Base-by-base conservation (phyloP, 1,284 basidiomycete genomes). In the Afroboletus lepidellus region DNA sequence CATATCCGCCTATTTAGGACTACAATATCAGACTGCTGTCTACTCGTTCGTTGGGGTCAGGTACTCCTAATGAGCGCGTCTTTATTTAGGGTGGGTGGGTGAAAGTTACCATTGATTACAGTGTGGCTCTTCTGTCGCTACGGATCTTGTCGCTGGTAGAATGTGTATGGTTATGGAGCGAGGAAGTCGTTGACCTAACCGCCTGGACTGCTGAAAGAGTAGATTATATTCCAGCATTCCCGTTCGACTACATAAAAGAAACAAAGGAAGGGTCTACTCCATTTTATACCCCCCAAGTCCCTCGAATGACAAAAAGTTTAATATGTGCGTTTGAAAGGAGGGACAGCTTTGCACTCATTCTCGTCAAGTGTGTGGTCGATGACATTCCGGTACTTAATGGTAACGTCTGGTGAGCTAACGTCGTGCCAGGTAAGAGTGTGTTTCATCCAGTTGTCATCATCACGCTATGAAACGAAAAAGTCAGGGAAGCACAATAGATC, bases 371-470 rank as follows among this genome's bases (percentile, higher is more conserved):
- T 99, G 45, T 73, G 83, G 63, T 70, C 77, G 64, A 93, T 94
- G 55, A 99, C 97, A 25, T 70, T 70, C 59, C 97, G 91, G 77
- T 98, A 99, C 65, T 83, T 82, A 69, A 99, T 84, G 48, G 89
- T 87, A 57, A 98, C 94, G 54, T 94, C 85, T 20, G 94, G 92
- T 58, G 74, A 78, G 63, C 77, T 69, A 65, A 77, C 65, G 71
- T 96, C 85, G 50, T 73, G 92, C 84, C 90, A 93, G 18, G 90
- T 90, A 46, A 97, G 80, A 4, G 91, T 92, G 76, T 94, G 91
- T 74, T 92, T 95, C 92, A 95, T 95, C 94, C 94, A 97, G 36
- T 83, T 79, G 44, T 85, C 80, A 62, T 98, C 94, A 63, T 95
- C 87, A 71, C 92, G 85, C 88, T 92, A 56, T 13, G 51, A 46